These are phyloP conservation scores for Xylariales sp. DNA, from an alignment of 2,329 filamentous ascomycete genomes.

Conservation along the genomic window DNA sequence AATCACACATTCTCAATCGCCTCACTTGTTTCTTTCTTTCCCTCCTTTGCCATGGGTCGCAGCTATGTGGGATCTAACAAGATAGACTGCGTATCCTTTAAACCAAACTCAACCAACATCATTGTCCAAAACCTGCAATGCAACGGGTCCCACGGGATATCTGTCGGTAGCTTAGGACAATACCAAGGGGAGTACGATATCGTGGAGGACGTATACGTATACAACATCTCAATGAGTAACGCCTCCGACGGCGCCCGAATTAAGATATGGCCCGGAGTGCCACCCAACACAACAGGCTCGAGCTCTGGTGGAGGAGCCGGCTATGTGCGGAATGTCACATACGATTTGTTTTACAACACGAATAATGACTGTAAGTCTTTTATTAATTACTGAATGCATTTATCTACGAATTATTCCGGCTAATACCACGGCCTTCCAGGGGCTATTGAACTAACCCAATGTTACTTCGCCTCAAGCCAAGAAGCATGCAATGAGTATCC, in stretches of 20 bases:
- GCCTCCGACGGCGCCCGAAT: conserved; percentile 70
- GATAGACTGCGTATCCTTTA: conserved; percentile 70
- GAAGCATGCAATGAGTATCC: conserved; percentile 33
- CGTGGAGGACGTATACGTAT: conserved; percentile 67
- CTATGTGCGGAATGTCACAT: conserved; percentile 71
- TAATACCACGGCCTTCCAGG: conserved; percentile 5
- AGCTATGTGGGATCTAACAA: not conserved
- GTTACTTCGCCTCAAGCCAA: conserved; percentile 36
- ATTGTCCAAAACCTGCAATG: conserved; percentile 69
- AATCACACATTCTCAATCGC: not conserved
- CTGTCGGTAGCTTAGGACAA: conserved; percentile 70
- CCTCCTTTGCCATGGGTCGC: not conserved
- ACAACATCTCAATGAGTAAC: conserved; percentile 60
- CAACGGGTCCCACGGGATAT: conserved; percentile 72
- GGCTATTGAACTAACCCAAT: conserved; percentile 38
- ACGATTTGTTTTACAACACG: conserved; percentile 64
- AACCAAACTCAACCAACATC: conserved; percentile 70
- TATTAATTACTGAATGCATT: not conserved
- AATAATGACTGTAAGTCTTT: conserved; percentile 65
- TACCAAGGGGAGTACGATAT: conserved; percentile 68
- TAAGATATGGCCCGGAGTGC: conserved; percentile 67
- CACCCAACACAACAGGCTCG: conserved; percentile 60
- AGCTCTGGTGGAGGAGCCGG: conserved; percentile 70
- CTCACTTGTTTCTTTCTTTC: not conserved
- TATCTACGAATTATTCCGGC: too few relatives aligned